These are phyloP conservation scores for Amphichorda felina DNA, from an alignment of 2,329 filamentous ascomycete species.

Conservation along the genomic window DNA sequence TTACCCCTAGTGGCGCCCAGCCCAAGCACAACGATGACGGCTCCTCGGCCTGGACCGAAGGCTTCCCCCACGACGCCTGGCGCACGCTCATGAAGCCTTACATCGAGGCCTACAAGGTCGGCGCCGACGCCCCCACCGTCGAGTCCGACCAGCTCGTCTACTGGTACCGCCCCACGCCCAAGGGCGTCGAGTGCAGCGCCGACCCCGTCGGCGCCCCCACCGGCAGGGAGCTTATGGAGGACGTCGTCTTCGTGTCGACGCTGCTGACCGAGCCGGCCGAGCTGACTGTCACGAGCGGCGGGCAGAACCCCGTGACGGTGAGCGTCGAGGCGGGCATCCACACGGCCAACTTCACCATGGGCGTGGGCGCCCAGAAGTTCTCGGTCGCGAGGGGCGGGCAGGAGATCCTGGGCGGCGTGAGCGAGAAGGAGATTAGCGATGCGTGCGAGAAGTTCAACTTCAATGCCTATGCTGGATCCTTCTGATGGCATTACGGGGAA, in stretches of 20 bases:
- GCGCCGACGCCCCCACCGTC: constrained; percentile 6
- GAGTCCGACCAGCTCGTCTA: constrained; percentile 12
- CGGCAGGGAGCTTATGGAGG: constrained; percentile 8
- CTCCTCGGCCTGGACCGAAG: constrained; percentile 32
- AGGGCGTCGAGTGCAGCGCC: constrained; percentile 7
- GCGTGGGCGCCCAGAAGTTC: constrained; percentile 9
- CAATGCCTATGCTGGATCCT: constrained; percentile 10
- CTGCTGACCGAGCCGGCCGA: constrained; percentile 9
- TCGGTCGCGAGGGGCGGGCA: constrained; percentile 5
- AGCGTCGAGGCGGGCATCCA: constrained; percentile 8
- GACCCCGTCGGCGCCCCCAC: constrained; percentile 7
- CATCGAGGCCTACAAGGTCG: constrained; percentile 10
- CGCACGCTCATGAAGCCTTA: constrained; percentile 10
- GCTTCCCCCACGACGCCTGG: constrained; percentile 24
- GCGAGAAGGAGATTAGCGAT: constrained; percentile 6
- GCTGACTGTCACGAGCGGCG: constrained; percentile 9
- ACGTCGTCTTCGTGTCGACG: constrained; percentile 10
- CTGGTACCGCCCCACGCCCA: constrained; percentile 11
- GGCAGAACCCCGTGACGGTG: constrained; percentile 6
- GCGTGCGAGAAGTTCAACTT: constrained; percentile 9
- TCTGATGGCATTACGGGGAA: constrained; percentile 2
- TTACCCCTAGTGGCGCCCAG: constrained; percentile 6
- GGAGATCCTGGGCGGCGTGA: constrained; percentile 5
- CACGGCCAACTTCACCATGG: constrained; percentile 11
- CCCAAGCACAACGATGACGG: constrained; percentile 25